Conservation (phyloP, 176 grass and related monocot species). For the Leersia perrieri region DNA sequence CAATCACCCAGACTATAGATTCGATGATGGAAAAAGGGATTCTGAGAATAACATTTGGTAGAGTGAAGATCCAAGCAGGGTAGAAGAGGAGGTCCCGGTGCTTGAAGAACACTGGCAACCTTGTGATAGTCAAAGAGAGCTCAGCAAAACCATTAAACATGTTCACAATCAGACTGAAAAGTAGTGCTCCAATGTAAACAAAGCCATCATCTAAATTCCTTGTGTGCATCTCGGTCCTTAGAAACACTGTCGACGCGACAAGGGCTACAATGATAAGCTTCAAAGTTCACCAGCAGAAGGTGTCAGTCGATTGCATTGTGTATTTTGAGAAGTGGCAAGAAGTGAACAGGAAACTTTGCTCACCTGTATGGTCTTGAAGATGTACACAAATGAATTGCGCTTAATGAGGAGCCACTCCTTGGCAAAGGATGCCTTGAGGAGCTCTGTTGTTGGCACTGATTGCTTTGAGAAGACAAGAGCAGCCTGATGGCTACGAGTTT, state of each 20-base stretch:
- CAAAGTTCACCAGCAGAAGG: background rate
- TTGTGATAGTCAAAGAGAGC: constrained; percentile 76
- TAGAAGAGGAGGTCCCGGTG: constrained; percentile 95
- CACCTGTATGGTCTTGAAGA: constrained; percentile 91
- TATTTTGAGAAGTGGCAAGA: background rate
- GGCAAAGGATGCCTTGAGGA: constrained; percentile 78
- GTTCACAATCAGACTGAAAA: constrained; percentile 80
- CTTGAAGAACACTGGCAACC: constrained; percentile 96
- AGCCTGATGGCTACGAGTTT: constrained; percentile 64
- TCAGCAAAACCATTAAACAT: constrained; percentile 98
- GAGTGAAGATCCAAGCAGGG: constrained; percentile 85
- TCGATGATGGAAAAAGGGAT: constrained; percentile 91
- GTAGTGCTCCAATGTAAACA: constrained; percentile 79
- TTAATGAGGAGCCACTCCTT: constrained; percentile 99
- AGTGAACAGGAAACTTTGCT: background rate
- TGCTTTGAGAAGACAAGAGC: constrained; percentile 83
- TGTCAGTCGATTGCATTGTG: background rate
- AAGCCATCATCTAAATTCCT: constrained; percentile 60
- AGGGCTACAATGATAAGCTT: constrained; percentile 82
- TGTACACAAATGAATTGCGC: constrained; percentile 95
- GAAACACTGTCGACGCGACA: constrained; percentile 66
- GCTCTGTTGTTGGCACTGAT: constrained; percentile 63
- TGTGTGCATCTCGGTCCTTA: constrained; percentile 75
- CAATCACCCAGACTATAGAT: constrained; percentile 71
- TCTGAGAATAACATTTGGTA: constrained; percentile 72